phyloP scores from a whole-genome alignment of 768 basidiomycete genomes.

The Amanita molliuscula region DNA sequence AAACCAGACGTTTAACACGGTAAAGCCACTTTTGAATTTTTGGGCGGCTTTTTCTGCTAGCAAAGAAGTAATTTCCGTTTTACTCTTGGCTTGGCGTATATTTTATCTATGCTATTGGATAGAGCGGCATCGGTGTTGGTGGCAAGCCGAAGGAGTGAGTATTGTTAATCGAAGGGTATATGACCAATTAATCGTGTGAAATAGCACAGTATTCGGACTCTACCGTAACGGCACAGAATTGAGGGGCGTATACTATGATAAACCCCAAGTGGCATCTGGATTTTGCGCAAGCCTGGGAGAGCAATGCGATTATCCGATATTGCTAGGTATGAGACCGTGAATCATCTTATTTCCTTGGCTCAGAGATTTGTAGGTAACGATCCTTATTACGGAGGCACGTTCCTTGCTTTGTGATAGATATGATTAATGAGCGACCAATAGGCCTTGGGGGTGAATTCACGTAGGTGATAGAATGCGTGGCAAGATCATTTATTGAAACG shows the following conservation, averaged over 20 bases:
- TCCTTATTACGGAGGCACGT: slow-evolving; percentile 65
- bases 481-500: neutral
- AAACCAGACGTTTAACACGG: slow-evolving; percentile 70
- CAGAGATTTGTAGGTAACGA: slow-evolving; percentile 47
- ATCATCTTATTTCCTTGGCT: neutral
- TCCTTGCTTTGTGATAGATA: neutral
- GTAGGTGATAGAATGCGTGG: slow-evolving; percentile 27
- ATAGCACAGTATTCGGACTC: slow-evolving; percentile 64
- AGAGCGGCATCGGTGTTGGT: slow-evolving; percentile 67
- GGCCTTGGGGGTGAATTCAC: slow-evolving; percentile 73
- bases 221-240: slow-evolving; percentile 75
- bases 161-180: neutral
- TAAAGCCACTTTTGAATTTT: slow-evolving; percentile 68
- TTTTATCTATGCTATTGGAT: neutral
- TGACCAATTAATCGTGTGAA: neutral
- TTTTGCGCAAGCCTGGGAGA: slow-evolving; percentile 55
- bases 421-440: slow-evolving; percentile 14
- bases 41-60: slow-evolving; percentile 77
- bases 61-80: slow-evolving; percentile 37
- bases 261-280: slow-evolving; percentile 55
- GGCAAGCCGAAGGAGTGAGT: slow-evolving; percentile 61
- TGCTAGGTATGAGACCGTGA: slow-evolving; percentile 41
- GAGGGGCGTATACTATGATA: slow-evolving; percentile 59
- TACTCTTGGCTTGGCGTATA: neutral
- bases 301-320: slow-evolving; percentile 66